Percentiles rank a stretch among this genome's conserved stretches.
Evolutionary conservation across 2,329 filamentous ascomycete species (phyloP).

Genomic region (Talaromyces sp.): DNA sequence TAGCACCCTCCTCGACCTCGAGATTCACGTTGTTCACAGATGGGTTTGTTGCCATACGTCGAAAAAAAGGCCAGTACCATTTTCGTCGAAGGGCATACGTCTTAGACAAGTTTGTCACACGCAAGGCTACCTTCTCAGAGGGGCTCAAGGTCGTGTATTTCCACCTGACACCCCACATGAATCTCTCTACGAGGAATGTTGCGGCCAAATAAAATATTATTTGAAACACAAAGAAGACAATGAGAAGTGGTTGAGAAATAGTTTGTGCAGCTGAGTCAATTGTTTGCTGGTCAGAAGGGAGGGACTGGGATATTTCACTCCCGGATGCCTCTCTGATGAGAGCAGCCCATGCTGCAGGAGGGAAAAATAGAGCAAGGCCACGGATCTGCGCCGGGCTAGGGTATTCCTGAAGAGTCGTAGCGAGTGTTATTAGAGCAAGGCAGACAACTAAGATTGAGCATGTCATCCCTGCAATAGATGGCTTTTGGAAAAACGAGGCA

Average conservation of each 20-base stretch:
- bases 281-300: background rate
- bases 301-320: conserved; percentile 58
- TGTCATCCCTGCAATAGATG: conserved; percentile 80
- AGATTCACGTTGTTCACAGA: conserved; percentile 73
- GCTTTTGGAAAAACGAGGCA: conserved; percentile 77
- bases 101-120: conserved; percentile 70
- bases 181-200: conserved; percentile 61
- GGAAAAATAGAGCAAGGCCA: conserved; percentile 70
- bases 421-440: conserved; percentile 76
- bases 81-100: conserved; percentile 55
- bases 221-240: conserved; percentile 64
- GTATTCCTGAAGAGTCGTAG: conserved; percentile 56
- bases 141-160: conserved; percentile 38
- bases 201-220: conserved; percentile 72
- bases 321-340: conserved; percentile 72
- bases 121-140: conserved; percentile 54
- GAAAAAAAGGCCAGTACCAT: conserved; percentile 46
- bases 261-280: background rate
- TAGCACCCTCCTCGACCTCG: conserved; percentile 69
- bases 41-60: conserved; percentile 36
- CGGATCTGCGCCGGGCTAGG: conserved; percentile 51
- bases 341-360: conserved; percentile 82
- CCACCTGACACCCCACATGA: conserved; percentile 70
- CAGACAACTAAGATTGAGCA: conserved; percentile 67
- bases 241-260: background rate